A percentile compares a stretch with the other conserved stretches of the same genome.
These are phyloP conservation scores for Madurella mycetomatis DNA, from an alignment of 2,329 filamentous ascomycete species.

Conservation along the genomic window DNA sequence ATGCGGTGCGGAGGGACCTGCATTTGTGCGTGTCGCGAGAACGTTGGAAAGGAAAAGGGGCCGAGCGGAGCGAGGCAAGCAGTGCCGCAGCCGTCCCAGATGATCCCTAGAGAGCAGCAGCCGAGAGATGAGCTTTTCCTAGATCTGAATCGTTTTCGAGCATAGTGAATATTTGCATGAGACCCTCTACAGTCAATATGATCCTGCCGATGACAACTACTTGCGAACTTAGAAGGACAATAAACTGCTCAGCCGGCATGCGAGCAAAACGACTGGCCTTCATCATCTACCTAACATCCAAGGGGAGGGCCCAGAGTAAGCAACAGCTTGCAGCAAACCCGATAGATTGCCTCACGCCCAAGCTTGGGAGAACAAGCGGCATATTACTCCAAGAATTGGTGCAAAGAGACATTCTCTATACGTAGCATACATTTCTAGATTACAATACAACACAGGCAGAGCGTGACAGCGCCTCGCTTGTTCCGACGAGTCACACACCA, in stretches of 20 bases:
- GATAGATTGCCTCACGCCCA: background rate
- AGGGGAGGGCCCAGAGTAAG: too few species aligned
- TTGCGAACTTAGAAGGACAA: too few species aligned
- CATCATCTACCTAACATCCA: too few species aligned
- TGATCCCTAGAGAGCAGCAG: too few species aligned
- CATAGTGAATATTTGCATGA: too few species aligned
- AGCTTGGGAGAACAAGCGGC: background rate
- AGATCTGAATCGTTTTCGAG: background rate
- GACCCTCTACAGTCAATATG: too few species aligned
- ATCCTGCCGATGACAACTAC: too few species aligned
- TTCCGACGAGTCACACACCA: background rate
- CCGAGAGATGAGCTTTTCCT: constrained; percentile 13
- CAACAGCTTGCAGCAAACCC: background rate
- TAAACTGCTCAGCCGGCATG: too few species aligned
- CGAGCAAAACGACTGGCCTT: too few species aligned
- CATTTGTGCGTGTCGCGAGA: background rate
- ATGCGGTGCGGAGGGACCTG: background rate
- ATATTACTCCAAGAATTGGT: background rate
- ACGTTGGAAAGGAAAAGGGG: background rate
- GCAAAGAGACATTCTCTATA: background rate
- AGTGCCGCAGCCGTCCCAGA: too few species aligned
- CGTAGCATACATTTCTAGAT: constrained; percentile 18
- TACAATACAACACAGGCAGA: constrained; percentile 9
- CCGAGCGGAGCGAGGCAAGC: background rate
- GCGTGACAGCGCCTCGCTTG: constrained; percentile 1